Percentiles rank a stretch among this genome's conserved stretches.
These are phyloP conservation scores for Paratinospora sagittata DNA, from an alignment of 164 flowering plant genomes.

Conservation along the genomic window DNA sequence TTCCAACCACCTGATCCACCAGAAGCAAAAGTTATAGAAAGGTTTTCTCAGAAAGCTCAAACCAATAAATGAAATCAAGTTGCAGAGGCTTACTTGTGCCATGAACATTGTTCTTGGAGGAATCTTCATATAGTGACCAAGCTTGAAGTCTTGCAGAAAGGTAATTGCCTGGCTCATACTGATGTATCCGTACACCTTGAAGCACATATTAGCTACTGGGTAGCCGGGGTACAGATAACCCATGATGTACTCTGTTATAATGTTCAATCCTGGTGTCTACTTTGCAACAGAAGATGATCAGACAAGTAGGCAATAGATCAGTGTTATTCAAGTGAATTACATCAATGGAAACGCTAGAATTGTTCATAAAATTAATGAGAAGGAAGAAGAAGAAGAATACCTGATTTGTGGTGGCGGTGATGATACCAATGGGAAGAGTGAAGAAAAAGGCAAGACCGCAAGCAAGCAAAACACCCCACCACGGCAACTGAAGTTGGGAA, in stretches of 20 bases:
- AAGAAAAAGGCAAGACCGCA: conserved; percentile 67
- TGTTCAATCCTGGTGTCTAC: conserved; percentile 67
- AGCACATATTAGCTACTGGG: conserved; percentile 90
- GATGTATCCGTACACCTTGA: conserved; percentile 83
- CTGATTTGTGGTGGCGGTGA: conserved; percentile 87
- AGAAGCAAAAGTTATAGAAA: no score
- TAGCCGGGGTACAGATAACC: conserved; percentile 79
- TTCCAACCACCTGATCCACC: conserved; percentile 53
- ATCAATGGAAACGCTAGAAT: no score
- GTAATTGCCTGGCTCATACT: conserved; percentile 78
- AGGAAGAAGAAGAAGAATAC: conserved; percentile 27
- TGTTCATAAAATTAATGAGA: neutral
- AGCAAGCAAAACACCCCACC: conserved; percentile 87
- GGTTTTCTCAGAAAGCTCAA: no score
- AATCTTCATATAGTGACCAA: conserved; percentile 97
- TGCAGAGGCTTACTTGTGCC: conserved; percentile 50
- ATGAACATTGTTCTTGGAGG: conserved; percentile 90
- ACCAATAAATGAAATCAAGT: neutral
- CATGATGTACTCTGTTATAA: conserved; percentile 70
- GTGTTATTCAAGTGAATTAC: neutral
- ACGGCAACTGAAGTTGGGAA: conserved; percentile 74
- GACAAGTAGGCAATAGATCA: neutral
- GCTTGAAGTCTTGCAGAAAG: conserved; percentile 84
- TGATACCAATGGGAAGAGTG: conserved; percentile 86
- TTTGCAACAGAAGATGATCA: neutral